A percentile compares a stretch with the other conserved stretches of the same genome.
Conservation (phyloP, 768 basidiomycete species). For the Gloeopeniophorella convolvens region DNA sequence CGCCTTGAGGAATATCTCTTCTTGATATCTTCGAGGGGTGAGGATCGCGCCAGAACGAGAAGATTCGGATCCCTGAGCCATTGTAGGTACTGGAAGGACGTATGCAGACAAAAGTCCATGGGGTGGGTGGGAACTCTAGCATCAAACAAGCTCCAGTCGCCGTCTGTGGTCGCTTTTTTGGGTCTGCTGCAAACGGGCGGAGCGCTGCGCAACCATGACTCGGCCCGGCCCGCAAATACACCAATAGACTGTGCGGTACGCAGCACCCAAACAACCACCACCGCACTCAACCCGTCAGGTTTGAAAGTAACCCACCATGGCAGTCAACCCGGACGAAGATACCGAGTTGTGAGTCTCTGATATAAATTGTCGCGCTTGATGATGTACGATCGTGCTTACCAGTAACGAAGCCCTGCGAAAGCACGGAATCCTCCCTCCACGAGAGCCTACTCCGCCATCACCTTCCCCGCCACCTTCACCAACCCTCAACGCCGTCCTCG, state of each 20-base stretch:
- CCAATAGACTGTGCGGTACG: no score
- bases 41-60: slow-evolving; percentile 15
- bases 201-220: no score
- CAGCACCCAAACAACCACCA: no score
- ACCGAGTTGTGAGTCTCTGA: slow-evolving; percentile 79
- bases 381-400: slow-evolving; percentile 16
- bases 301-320: no score
- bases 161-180: no score
- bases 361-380: background rate
- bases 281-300: no score
- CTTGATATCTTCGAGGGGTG: slow-evolving; percentile 44
- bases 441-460: slow-evolving; percentile 55
- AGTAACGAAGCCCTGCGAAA: slow-evolving; percentile 94
- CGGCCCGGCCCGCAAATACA: no score
- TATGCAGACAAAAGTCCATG: background rate
- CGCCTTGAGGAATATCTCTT: slow-evolving; percentile 50
- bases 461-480: slow-evolving; percentile 83
- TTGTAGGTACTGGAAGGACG: no score
- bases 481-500: slow-evolving; percentile 58
- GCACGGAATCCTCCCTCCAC: slow-evolving; percentile 83
- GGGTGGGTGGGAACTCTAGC: background rate
- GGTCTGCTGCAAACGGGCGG: no score
- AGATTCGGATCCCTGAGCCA: slow-evolving; percentile 5
- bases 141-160: no score
- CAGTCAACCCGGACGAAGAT: slow-evolving; percentile 82